These are phyloP conservation scores for Aspergillus biplanus DNA, from an alignment of 495 filamentous ascomycete species.

Conservation along the genomic window DNA sequence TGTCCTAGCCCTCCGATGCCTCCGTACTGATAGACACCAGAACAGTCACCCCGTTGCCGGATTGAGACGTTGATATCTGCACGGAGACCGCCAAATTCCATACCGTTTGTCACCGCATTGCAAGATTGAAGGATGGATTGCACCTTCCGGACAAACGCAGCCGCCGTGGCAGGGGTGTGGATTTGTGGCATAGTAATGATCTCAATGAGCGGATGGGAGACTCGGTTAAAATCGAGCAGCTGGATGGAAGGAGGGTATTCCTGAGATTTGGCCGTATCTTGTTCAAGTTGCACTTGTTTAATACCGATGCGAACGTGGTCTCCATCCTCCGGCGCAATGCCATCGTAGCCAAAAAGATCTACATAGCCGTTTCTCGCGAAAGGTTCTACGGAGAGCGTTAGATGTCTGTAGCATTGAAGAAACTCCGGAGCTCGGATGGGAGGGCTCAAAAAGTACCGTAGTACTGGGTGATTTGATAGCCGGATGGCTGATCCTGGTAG, in stretches of 20 bases:
- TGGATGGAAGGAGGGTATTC: constrained; percentile 72
- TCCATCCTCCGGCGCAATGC: constrained; percentile 73
- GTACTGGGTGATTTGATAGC: constrained; percentile 98
- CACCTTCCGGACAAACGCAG: constrained; percentile 84
- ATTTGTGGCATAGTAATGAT: constrained; percentile 92
- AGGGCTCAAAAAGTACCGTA: constrained; percentile 53
- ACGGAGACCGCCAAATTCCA: constrained; percentile 89
- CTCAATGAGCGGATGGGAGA: constrained; percentile 87
- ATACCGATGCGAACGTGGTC: constrained; percentile 73
- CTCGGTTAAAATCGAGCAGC: constrained; percentile 92
- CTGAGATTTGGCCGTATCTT: constrained; percentile 95
- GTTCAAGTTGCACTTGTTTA: constrained; percentile 93
- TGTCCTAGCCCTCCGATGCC: constrained; percentile 71
- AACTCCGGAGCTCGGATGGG: too few species aligned
- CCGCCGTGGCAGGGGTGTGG: constrained; percentile 80
- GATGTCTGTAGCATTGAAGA: not conserved
- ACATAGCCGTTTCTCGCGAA: constrained; percentile 80
- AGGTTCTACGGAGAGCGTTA: constrained; percentile 54
- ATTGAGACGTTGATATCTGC: constrained; percentile 97
- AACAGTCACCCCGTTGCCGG: constrained; percentile 50
- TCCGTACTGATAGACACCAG: constrained; percentile 53
- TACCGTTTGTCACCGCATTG: constrained; percentile 81
- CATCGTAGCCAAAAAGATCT: constrained; percentile 72
- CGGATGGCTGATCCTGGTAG: constrained; percentile 94
- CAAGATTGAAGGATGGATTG: constrained; percentile 80